Evolutionary conservation across 2,329 filamentous ascomycete genomes (phyloP).

Genomic region (Cercospora janseana): DNA sequence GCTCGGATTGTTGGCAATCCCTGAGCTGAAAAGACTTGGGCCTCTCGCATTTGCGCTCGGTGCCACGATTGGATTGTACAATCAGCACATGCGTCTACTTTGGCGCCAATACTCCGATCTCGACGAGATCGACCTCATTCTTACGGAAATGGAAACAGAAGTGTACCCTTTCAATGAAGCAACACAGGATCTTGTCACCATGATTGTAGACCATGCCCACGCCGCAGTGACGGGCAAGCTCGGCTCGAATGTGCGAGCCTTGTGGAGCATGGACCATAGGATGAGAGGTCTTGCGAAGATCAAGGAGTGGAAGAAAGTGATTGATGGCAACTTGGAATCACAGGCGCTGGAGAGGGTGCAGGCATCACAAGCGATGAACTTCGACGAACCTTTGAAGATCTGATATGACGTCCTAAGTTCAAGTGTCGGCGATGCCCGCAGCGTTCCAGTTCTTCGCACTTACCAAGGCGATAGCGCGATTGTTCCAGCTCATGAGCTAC

Average conservation of each 20-base stretch:
- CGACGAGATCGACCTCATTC: conserved; percentile 52
- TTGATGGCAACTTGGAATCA: conserved; percentile 9
- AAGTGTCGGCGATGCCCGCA: too few relatives aligned
- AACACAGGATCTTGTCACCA: conserved; percentile 45
- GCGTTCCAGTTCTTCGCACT: too few relatives aligned
- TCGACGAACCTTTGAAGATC: background rate
- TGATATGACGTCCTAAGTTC: too few relatives aligned
- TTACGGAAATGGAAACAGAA: conserved; percentile 65
- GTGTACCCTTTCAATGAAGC: conserved; percentile 58
- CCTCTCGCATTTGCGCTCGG: conserved; percentile 70
- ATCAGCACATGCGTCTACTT: conserved; percentile 60
- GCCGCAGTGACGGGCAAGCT: conserved; percentile 29
- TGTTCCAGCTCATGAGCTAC: too few relatives aligned
- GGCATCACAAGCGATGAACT: too few relatives aligned
- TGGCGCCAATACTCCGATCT: conserved; percentile 63
- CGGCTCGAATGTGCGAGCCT: conserved; percentile 26
- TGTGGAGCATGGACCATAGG: conserved; percentile 41
- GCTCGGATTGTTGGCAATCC: conserved; percentile 61
- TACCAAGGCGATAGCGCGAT: too few relatives aligned
- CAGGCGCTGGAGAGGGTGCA: background rate
- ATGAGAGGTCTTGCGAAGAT: conserved; percentile 34
- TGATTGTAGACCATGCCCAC: conserved; percentile 35
- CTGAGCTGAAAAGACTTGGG: conserved; percentile 65
- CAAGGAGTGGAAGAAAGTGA: conserved; percentile 17
- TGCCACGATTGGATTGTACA: conserved; percentile 67